Evolutionary conservation across 1,139 yeast species (phyloP).

Genomic region (Candida sp.): DNA sequence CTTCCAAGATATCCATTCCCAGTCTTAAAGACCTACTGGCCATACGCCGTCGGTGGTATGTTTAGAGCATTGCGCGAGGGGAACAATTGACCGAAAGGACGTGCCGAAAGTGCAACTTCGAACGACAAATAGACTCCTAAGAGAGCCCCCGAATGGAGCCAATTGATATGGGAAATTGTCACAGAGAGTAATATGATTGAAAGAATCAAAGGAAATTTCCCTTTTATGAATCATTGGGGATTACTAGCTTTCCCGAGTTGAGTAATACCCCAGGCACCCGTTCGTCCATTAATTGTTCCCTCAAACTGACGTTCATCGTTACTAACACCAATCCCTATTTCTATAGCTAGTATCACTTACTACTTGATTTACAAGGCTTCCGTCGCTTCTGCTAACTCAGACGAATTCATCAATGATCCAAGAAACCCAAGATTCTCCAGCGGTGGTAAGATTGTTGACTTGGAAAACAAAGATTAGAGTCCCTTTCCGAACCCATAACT

Average conservation of each 20-base stretch:
- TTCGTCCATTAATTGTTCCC: neutral
- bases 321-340: no score
- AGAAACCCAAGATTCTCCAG: constrained; percentile 57
- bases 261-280: no score
- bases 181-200: no score
- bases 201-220: no score
- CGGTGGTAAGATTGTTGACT: constrained; percentile 56
- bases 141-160: no score
- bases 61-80: constrained; percentile 12
- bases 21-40: constrained; percentile 52
- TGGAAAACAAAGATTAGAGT: constrained; percentile 30
- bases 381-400: constrained; percentile 49
- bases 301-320: neutral
- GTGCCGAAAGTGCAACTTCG: neutral
- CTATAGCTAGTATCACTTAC: constrained; percentile 46
- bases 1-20: constrained; percentile 47
- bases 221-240: no score
- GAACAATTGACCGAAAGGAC: neutral
- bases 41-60: constrained; percentile 57
- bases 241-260: no score
- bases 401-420: constrained; percentile 56
- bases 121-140: neutral
- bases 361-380: constrained; percentile 48
- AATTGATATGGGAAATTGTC: no score
- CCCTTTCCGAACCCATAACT: neutral